A percentile compares a stretch with the other conserved stretches of the same genome.
These are phyloP conservation scores for Aethionema arabicum DNA, from an alignment of 345 rosid species.

Conservation along the genomic window DNA sequence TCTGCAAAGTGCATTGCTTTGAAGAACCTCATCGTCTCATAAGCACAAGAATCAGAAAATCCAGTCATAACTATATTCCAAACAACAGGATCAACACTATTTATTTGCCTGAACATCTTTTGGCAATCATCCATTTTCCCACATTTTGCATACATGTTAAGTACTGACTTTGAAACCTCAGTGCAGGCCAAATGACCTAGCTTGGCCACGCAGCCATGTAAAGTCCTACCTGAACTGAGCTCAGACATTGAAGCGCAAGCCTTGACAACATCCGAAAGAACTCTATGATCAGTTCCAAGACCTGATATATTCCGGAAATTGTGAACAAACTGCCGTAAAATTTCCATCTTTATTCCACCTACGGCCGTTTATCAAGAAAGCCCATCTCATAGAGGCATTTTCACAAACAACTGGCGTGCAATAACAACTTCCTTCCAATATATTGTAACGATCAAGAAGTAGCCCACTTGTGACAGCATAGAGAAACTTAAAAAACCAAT, in stretches of 20 bases:
- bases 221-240: constrained; percentile 47
- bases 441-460: not conserved
- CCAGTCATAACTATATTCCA: constrained; percentile 84
- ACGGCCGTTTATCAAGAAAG: constrained; percentile 28
- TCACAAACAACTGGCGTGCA: constrained; percentile 42
- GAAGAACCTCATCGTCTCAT: constrained; percentile 53
- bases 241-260: constrained; percentile 55
- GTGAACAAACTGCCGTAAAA: constrained; percentile 41
- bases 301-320: constrained; percentile 34
- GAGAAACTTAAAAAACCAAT: not conserved
- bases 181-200: constrained; percentile 54
- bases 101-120: constrained; percentile 56
- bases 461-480: constrained; percentile 1
- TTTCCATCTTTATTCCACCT: constrained; percentile 33
- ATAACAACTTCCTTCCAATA: not conserved
- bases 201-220: constrained; percentile 50
- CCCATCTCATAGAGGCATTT: constrained; percentile 41
- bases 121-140: constrained; percentile 54
- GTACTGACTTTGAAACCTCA: constrained; percentile 63
- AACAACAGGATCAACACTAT: constrained; percentile 53
- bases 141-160: constrained; percentile 77
- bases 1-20: constrained; percentile 42
- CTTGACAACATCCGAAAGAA: constrained; percentile 54
- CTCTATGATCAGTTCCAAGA: constrained; percentile 44
- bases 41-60: constrained; percentile 46